Base-by-base conservation (phyloP, 1,284 basidiomycete genomes). In the Trametes polyzona region DNA sequence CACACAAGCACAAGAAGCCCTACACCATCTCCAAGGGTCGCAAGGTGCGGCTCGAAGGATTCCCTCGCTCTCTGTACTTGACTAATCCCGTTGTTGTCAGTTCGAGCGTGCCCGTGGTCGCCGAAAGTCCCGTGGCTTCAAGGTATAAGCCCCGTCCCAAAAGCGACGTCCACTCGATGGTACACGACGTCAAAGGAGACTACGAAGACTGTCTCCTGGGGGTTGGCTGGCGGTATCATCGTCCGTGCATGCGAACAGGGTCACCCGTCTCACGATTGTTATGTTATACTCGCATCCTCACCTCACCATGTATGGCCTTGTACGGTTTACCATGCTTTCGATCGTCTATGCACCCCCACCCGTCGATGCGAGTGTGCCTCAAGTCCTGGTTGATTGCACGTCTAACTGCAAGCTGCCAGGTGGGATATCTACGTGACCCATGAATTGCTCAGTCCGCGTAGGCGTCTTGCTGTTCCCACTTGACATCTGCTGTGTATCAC, bases 21-120 rank as follows among this genome's bases (percentile, higher is more conserved):
- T 90, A 95, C 82, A 92, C 95, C 55, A 84, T 81, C 68, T 94
- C 93, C 74, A 97, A 96, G 84, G 96, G 96, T 67, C 92, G 96
- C 86, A 98, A 98, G 74, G 87, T 89, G 66, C 52, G 73, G 66
- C 44, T 27, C 8, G 2, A 48, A 53, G 14, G 30, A 2, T 11
- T 2, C 6, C 21, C 19, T 3, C 27, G 11, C 3, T 9, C 7
- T 33, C n/a, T 11, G n/a, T 16, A 42, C 33, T 19, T 64, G 63
- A 23, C 59, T 44, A n/a, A 47, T 49, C n/a, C n/a, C n/a, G n/a
- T 48, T 52, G 53, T 39, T 47, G 57, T 33, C 55, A 89, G 87
- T 92, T 93, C 86, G 91, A 93, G 79, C 86, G 86, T 70, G 91
- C 76, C 75, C 93, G 93, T 87, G 93, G 93, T 83, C 91, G 93